A percentile compares a stretch with the other conserved stretches of the same genome.
phyloP scores from a whole-genome alignment of 257 asterid genomes.

The Linaria vulgaris region DNA sequence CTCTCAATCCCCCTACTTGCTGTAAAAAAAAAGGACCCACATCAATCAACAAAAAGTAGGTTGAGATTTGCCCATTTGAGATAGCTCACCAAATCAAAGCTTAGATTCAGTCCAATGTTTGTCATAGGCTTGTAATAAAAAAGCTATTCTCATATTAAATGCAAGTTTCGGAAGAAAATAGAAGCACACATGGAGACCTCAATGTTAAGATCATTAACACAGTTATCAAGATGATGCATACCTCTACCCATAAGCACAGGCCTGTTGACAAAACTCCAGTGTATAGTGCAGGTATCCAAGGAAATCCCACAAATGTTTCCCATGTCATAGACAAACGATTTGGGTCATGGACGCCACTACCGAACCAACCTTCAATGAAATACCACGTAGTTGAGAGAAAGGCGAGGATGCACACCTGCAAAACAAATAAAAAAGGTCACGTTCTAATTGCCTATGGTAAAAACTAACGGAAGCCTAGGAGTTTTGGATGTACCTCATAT shows the following conservation, averaged over 20 bases:
- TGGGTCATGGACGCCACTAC: slow-evolving; percentile 39
- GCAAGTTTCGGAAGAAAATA: not conserved
- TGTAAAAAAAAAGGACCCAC: no score
- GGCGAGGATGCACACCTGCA: slow-evolving; percentile 66
- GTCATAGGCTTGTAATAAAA: not conserved
- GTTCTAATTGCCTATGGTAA: slow-evolving; percentile 20
- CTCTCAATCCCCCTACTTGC: no score
- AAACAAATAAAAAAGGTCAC: slow-evolving; percentile 14
- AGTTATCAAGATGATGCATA: slow-evolving; percentile 24
- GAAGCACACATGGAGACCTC: not conserved
- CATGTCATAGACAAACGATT: slow-evolving; percentile 56
- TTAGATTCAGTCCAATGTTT: not conserved
- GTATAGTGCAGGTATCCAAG: slow-evolving; percentile 82
- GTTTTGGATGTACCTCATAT: slow-evolving; percentile 50
- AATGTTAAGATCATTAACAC: not conserved
- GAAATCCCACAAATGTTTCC: slow-evolving; percentile 46
- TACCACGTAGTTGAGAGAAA: slow-evolving; percentile 63
- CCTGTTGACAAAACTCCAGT: slow-evolving; percentile 81
- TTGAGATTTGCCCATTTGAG: not conserved
- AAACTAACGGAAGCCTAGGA: not conserved
- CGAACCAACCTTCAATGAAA: slow-evolving; percentile 40
- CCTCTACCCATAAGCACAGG: slow-evolving; percentile 79
- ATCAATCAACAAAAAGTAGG: not conserved
- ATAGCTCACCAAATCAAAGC: not conserved
- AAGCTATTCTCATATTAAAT: not conserved